Evolutionary conservation across 371 early-diverging fungal species (phyloP), one percentile per base, ranked within the genome.

Genomic region (Gilbertella persicaria): DNA sequence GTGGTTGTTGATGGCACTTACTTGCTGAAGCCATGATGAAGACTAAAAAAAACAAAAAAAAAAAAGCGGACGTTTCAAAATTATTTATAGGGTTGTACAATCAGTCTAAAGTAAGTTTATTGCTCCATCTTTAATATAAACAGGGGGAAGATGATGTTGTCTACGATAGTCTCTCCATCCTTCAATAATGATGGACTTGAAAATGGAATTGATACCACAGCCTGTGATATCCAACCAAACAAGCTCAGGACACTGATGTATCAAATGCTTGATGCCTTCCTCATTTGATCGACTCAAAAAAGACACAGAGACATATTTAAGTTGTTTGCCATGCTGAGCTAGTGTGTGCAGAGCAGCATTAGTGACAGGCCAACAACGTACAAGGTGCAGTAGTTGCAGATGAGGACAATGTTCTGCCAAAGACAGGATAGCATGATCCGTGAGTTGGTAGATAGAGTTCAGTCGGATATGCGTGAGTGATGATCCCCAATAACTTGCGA

Each of bases 361-460:
- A 16, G 53, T 60, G 6, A 76, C 53, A 37, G 58, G 60, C 73
- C 73, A 76, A n/a, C 77, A 76, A 3, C 77, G 66, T 5, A 52
- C 61, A 6, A 76, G 16, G 33, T 76, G 67, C 8, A 76, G 30
- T 20, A 76, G 37, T 14, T 41, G 30, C 9, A 76, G 52, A 25
- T 64, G 40, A 1, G 68, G 65, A 35, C 77, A 76, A 26, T 60
- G 21, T 8, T 50, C 38, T 5, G 65, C 56, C 14, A 76, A 55
- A 0, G 60, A 44, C 5, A 6, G 7, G 3, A 66, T 35, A 24
- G 60, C 45, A 9, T 49, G 43, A 35, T 73, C 63, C 2, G 62
- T 68, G 12, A 76, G 29, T 42, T 57, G 46, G 30, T 67, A 69
- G 9, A 73, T 55, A 0, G 77, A 70, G 29, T 64, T 64, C 20